Percentiles rank a stretch among this genome's conserved stretches.
Conservation (phyloP, 73 alveolate species). For the Tetrahymena malaccensis region DNA sequence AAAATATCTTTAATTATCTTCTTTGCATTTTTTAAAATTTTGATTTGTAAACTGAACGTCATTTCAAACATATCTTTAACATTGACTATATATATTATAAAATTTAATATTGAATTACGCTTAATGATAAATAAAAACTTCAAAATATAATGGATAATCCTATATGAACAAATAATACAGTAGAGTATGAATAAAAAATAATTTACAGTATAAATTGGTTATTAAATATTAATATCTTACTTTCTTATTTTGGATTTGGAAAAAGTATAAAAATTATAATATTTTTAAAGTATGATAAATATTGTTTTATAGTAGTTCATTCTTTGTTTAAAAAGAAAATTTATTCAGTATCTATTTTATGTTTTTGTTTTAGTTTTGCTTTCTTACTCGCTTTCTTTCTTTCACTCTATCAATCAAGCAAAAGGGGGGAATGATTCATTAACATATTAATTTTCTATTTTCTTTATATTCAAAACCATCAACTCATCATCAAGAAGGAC, state of each 20-base stretch:
- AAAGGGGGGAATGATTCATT: background rate
- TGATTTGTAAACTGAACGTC: too few relatives aligned
- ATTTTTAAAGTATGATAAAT: background rate
- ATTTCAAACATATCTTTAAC: too few relatives aligned
- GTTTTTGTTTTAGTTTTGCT: background rate
- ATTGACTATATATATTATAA: too few relatives aligned
- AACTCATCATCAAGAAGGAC: background rate
- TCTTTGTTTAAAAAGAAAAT: too few relatives aligned
- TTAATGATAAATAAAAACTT: too few relatives aligned
- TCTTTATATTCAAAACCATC: background rate
- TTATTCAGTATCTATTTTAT: background rate
- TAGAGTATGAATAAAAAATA: background rate
- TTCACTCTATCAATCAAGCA: background rate
- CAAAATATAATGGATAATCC: too few relatives aligned
- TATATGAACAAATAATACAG: background rate
- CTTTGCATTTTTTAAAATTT: too few relatives aligned
- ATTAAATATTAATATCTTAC: background rate
- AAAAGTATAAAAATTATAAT: background rate
- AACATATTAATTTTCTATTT: background rate
- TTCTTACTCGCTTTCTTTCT: too few relatives aligned
- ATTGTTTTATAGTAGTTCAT: too few relatives aligned
- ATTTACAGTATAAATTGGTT: background rate
- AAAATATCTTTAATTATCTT: too few relatives aligned
- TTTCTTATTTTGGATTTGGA: background rate
- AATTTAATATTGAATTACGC: too few relatives aligned